Evolutionary conservation across 768 basidiomycete species (phyloP).

Genomic region (Pleurotus platypus): DNA sequence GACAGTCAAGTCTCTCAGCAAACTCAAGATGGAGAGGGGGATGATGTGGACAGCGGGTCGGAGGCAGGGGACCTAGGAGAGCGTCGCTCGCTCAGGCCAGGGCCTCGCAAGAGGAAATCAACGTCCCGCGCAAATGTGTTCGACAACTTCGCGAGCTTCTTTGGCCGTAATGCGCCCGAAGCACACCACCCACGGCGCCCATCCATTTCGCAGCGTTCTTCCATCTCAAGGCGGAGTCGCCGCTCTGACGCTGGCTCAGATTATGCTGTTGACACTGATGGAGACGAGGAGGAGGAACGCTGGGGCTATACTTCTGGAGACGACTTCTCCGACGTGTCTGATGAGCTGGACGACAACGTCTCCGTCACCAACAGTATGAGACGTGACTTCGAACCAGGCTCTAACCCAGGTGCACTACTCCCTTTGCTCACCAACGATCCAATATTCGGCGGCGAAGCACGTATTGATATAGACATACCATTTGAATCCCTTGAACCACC

Average conservation of each 20-base stretch:
- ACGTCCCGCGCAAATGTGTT: slow-evolving; percentile 46
- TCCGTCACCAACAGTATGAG: slow-evolving; percentile 55
- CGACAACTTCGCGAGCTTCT: slow-evolving; percentile 65
- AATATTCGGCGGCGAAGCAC: slow-evolving; percentile 78
- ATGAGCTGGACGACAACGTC: slow-evolving; percentile 33
- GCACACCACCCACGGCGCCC: slow-evolving; percentile 40
- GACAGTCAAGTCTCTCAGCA: slow-evolving; percentile 41
- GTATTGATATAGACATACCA: slow-evolving; percentile 75
- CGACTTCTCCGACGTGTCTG: slow-evolving; percentile 43
- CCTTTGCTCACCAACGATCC: slow-evolving; percentile 74
- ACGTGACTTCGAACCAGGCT: slow-evolving; percentile 70
- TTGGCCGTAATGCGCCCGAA: slow-evolving; percentile 46
- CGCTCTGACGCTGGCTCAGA: slow-evolving; percentile 60
- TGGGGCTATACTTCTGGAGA: slow-evolving; percentile 94
- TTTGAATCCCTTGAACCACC: slow-evolving; percentile 65
- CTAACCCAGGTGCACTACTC: slow-evolving; percentile 47
- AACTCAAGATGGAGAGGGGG: slow-evolving; percentile 31
- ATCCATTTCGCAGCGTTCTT: slow-evolving; percentile 59
- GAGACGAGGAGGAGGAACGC: slow-evolving; percentile 66
- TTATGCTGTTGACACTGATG: slow-evolving; percentile 49
- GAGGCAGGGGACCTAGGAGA: slow-evolving; percentile 29
- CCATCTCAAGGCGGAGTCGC: slow-evolving; percentile 48
- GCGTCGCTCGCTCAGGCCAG: slow-evolving; percentile 17
- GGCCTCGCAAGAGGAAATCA: slow-evolving; percentile 28
- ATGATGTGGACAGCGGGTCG: slow-evolving; percentile 18